A percentile compares a stretch with the other conserved stretches of the same genome.
phyloP scores from a whole-genome alignment of 257 asterid species.

The Nyctanthes arbortristis region DNA sequence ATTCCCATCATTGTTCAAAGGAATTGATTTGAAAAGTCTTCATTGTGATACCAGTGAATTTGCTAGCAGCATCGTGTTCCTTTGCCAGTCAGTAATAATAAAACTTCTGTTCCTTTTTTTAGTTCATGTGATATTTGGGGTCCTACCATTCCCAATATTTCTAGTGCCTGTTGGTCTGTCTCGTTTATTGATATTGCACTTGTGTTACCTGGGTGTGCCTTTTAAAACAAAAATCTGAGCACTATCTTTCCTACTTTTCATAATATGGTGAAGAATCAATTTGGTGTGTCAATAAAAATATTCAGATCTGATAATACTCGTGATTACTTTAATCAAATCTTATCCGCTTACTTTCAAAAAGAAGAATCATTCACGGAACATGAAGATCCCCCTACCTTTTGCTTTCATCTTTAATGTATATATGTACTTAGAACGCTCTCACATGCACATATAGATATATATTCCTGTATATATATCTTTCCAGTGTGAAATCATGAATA shows the following conservation, averaged over 20 bases:
- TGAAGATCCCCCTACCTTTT: background rate
- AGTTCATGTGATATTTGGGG: conserved; percentile 1
- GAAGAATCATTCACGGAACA: conserved; percentile 13
- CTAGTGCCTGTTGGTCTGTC: background rate
- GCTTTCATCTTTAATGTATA: background rate
- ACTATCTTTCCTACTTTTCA: background rate
- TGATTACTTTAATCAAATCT: background rate
- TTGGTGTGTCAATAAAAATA: background rate
- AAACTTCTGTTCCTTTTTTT: background rate
- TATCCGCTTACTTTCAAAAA: background rate
- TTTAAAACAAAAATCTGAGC: background rate
- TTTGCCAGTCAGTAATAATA: background rate
- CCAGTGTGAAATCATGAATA: background rate
- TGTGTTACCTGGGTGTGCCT: background rate
- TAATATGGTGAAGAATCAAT: background rate
- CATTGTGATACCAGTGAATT: conserved; percentile 12
- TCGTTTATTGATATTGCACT: background rate
- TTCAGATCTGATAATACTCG: background rate
- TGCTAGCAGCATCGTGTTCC: background rate
- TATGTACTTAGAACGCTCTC: background rate
- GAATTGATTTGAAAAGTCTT: background rate
- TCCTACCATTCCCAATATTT: background rate
- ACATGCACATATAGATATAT: background rate
- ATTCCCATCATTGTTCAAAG: background rate
- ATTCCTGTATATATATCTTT: background rate